Evolutionary conservation across 176 grass and related monocot genomes (phyloP), one percentile per base, ranked within the genome.

Genomic region (Chrysopogon serrulatus): DNA sequence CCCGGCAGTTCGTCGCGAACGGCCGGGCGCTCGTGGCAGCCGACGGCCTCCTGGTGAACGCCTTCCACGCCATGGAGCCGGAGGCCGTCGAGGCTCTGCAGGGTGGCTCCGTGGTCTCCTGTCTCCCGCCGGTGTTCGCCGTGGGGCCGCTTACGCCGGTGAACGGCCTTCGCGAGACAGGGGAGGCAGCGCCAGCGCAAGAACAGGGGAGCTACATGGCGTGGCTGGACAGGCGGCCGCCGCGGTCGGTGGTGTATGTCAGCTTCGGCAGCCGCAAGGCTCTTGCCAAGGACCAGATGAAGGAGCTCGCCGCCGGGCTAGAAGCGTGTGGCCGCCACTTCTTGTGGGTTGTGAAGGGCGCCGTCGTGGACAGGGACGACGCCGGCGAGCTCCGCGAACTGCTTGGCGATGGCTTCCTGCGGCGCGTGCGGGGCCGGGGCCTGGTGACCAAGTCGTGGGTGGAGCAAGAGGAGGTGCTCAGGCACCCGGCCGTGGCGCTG

Each of bases 281-380:
- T 4, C 33, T 97, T 7, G 40, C 68, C 0, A 65, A 1, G 65
- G 88, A 87, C 7, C 95, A 92, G 81, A 82, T 91, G 17, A 23
- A 23, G 21, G 84, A 97, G 88, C 73, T 97, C 36, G 86, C 90
- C 3, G 33, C 21, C 3, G 94, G 94, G 30, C 62, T 94, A 1
- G 88, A 97, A 19, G 45, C 51, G 0, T 89, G 95, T 23, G 86
- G 92, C 1, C 74, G 63, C 71, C 82, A 86, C 43, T 97, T 97
- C 92, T 19, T 97, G 44, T 97, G 95, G 95, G 86, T 97, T 12
- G 88, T 97, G 16, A 94, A 94, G 74, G 77, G 77, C 43, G 73
- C 79, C 6, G 59, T 89, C 26, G 81, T 94, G 16, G 95, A 97
- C 79, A 56, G 64, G 1, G 89, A 91, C 24, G 88, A 87, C 61